Percentiles rank a stretch among this genome's conserved stretches.
phyloP scores from a whole-genome alignment of 2,329 filamentous ascomycete species.

The Fusarium anguioides region DNA sequence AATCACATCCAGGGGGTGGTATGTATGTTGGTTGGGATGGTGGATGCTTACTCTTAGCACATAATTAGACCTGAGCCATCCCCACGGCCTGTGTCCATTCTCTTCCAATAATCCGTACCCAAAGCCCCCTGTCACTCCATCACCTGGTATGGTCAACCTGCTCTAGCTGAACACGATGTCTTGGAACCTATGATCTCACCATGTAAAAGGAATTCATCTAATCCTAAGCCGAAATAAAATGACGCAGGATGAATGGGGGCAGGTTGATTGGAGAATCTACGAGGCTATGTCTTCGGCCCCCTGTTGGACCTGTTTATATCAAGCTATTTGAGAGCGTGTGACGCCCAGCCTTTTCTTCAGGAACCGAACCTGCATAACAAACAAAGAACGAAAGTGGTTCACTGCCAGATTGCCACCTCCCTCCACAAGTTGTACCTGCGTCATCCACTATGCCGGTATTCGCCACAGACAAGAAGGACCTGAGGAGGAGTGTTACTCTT shows the following conservation, averaged over 20 bases:
- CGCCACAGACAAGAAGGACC: neutral
- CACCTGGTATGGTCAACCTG: neutral
- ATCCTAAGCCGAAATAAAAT: neutral
- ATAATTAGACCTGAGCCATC: constrained; percentile 3
- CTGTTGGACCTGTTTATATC: neutral
- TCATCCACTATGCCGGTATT: neutral
- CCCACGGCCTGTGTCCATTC: neutral
- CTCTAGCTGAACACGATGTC: neutral
- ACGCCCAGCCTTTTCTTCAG: neutral
- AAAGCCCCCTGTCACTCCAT: neutral
- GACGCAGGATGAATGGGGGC: neutral
- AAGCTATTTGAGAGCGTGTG: neutral
- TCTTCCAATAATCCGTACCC: constrained; percentile 4
- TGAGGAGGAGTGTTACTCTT: neutral
- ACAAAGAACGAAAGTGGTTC: neutral
- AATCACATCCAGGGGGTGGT: neutral
- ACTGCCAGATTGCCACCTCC: neutral
- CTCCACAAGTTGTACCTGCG: neutral
- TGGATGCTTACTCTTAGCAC: neutral
- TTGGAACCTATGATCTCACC: neutral
- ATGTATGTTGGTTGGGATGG: neutral
- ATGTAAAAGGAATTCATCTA: neutral
- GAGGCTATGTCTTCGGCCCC: neutral
- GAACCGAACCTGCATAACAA: neutral
- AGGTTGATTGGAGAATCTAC: neutral